phyloP scores from a whole-genome alignment of 306 rosid species.

The Quercus dentata region DNA sequence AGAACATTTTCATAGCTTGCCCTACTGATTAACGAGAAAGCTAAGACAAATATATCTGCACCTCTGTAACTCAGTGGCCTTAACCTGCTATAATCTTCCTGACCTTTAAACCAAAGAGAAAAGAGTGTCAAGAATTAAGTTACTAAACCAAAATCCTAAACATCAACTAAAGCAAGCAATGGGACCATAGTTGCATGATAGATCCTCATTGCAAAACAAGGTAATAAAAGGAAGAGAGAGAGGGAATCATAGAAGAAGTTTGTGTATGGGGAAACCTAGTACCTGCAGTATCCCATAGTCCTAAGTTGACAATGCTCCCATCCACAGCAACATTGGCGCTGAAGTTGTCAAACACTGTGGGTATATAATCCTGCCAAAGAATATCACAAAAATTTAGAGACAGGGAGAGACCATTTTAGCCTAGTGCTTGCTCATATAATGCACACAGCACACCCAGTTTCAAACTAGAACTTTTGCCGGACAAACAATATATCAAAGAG shows the following conservation, averaged over 20 bases:
- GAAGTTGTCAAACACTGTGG: conserved; percentile 94
- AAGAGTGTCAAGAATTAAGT: conserved; percentile 1
- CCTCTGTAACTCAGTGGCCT: conserved; percentile 99
- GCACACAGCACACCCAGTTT: neutral
- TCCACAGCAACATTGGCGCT: conserved; percentile 97
- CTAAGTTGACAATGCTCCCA: conserved; percentile 88
- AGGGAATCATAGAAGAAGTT: neutral
- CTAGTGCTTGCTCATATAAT: no score
- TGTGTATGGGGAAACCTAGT: conserved; percentile 4
- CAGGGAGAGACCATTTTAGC: neutral
- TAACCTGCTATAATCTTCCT: conserved; percentile 96
- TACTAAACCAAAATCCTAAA: conserved; percentile 1
- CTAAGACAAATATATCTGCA: conserved; percentile 86
- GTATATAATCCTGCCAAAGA: conserved; percentile 74
- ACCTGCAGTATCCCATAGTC: conserved; percentile 99
- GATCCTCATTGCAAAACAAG: neutral
- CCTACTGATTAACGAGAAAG: conserved; percentile 88
- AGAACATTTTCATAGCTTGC: conserved; percentile 98
- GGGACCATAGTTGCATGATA: neutral
- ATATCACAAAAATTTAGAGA: neutral
- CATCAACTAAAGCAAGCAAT: conserved; percentile 1
- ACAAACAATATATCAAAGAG: neutral
- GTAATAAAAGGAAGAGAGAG: neutral
- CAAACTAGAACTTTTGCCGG: neutral
- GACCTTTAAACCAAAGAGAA: conserved; percentile 55